Base-by-base conservation (phyloP, 306 rosid species). In the Corylus avellana region DNA sequence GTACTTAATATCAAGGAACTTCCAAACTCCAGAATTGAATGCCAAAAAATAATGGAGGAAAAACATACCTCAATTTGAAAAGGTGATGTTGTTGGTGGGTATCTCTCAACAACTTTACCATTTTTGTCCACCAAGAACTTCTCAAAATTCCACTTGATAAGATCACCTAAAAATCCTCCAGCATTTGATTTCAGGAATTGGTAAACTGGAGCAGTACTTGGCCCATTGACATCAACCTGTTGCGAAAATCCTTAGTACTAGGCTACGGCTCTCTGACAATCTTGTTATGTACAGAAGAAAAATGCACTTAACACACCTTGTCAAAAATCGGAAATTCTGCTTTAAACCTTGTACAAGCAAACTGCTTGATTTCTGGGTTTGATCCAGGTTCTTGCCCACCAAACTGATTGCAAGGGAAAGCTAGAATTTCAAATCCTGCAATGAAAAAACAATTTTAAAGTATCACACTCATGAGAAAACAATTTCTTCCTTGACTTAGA, bases 161-260 rank as follows among this genome's bases (percentile, higher is more conserved):
- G 76, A 75, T 93, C 98, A 51, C 97, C 99, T 16, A 95, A 63
- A 81, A 95, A 90, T 71, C 99, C 97, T 71, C 97, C 99, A 1
- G 93, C 93, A 77, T 80, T 93, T 83, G 98, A 90, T 83, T 95
- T 95, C 85, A 95, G 94, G 82, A 91, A 95, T 85, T 89, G 92
- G 84, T 93, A 95, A 8, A 95, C 90, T 42, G 99, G 99, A 78
- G 96, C 90, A n/a, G 99, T 91, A 83, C 72, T 84, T 51, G 99
- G 96, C 80, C 99, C 99, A 71, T 95, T 95, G 58, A 95, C 99
- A 88, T 95, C 98, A 79, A 95, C 97, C 99, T 95, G 94, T 78
- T 71, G 64, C 18, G 79, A 85, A 17, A 76, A 79, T 35, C 47
- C 47, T 76, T 9, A 80, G 72, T 84, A 77, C 51, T 51, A 80